phyloP scores from a whole-genome alignment of 2,329 filamentous ascomycete genomes.

The Triangularia setosa region DNA sequence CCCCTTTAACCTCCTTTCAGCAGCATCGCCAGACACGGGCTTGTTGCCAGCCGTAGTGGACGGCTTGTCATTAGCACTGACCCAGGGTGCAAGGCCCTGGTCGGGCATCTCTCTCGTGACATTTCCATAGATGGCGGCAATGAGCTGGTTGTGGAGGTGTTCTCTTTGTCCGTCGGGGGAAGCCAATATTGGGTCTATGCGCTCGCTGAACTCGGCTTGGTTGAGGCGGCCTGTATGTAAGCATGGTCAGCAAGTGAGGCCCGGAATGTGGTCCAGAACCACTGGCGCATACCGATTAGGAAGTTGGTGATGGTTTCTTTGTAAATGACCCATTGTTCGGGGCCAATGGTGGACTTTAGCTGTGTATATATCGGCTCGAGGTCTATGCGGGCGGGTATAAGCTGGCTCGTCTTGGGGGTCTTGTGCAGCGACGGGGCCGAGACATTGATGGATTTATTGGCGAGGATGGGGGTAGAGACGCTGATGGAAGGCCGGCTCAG shows the following conservation, averaged over 20 bases:
- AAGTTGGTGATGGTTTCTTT: conserved; percentile 62
- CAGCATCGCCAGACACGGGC: conserved; percentile 60
- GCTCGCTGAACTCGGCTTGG: conserved; percentile 56
- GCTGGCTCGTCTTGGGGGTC: conserved; percentile 56
- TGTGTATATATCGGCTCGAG: conserved; percentile 61
- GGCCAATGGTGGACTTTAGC: conserved; percentile 56
- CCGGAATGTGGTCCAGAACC: not conserved
- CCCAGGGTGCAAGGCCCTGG: conserved; percentile 64
- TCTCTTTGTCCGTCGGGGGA: conserved; percentile 56
- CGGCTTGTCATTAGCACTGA: conserved; percentile 68
- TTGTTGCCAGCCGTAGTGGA: conserved; percentile 54
- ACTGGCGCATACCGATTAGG: conserved; percentile 50
- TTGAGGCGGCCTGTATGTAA: conserved; percentile 53
- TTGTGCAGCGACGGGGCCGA: conserved; percentile 48
- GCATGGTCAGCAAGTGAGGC: conserved; percentile 29
- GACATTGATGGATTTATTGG: conserved; percentile 54
- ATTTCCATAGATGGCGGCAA: conserved; percentile 65
- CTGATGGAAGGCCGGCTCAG: conserved; percentile 58
- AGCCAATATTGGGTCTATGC: conserved; percentile 57
- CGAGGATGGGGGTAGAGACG: conserved; percentile 56
- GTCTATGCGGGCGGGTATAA: conserved; percentile 63
- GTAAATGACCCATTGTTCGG: conserved; percentile 61
- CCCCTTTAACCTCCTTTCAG: conserved; percentile 61
- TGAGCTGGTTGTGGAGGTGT: conserved; percentile 65
- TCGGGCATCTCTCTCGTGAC: conserved; percentile 67